Evolutionary conservation across 768 basidiomycete genomes (phyloP).

Genomic region (Leccinum subgranulosum): DNA sequence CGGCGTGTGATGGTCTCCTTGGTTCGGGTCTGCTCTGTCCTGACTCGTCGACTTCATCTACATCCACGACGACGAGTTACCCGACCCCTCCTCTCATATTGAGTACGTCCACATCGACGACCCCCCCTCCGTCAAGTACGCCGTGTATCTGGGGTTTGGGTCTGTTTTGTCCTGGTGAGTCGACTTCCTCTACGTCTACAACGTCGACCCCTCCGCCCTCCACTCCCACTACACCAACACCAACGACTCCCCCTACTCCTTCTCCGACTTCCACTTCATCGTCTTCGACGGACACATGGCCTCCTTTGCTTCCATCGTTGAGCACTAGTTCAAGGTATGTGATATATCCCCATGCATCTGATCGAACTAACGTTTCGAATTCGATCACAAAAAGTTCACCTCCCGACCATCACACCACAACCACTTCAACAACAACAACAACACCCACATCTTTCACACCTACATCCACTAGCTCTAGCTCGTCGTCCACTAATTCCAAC

Average conservation of each 20-base stretch:
- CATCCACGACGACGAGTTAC: not conserved
- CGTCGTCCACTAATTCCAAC: conserved; percentile 20
- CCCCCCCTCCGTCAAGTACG: not conserved
- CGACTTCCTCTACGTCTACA: not conserved
- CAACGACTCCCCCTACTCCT: not conserved
- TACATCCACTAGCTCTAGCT: conserved; percentile 13
- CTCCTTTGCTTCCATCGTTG: not conserved
- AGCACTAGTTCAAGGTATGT: conserved; percentile 13
- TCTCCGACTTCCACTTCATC: not conserved
- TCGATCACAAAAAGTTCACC: conserved; percentile 34
- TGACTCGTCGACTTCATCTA: not conserved
- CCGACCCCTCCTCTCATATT: not conserved
- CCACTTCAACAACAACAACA: conserved; percentile 5
- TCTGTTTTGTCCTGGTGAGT: not conserved
- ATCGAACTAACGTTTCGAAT: conserved; percentile 1
- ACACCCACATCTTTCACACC: conserved; percentile 4
- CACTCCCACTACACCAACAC: not conserved
- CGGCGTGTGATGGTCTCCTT: not conserved
- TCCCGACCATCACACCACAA: conserved; percentile 8
- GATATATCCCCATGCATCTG: not conserved
- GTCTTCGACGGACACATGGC: not conserved
- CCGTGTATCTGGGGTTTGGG: not conserved
- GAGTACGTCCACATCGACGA: not conserved
- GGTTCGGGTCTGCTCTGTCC: not conserved
- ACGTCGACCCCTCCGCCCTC: not conserved